Evolutionary conservation across 2,329 filamentous ascomycete species (phyloP).

Genomic region (Botrytis cinerea): DNA sequence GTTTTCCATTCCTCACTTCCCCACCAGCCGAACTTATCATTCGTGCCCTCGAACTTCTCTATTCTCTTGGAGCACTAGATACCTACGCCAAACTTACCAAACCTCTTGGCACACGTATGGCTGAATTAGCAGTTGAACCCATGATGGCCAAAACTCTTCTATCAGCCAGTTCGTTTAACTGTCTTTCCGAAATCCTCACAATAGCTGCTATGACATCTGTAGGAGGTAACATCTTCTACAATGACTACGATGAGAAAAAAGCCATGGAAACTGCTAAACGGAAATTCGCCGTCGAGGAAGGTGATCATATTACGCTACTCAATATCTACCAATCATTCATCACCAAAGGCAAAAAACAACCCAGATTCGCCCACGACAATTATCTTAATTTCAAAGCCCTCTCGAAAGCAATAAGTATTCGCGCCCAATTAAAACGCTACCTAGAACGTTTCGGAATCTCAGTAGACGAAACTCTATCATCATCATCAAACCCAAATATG

Average conservation of each 20-base stretch:
- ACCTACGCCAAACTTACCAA: conserved; percentile 87
- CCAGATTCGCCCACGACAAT: conserved; percentile 85
- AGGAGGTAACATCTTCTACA: conserved; percentile 80
- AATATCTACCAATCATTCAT: conserved; percentile 93
- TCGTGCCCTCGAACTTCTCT: conserved; percentile 85
- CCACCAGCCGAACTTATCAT: conserved; percentile 84
- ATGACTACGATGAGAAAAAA: conserved; percentile 76
- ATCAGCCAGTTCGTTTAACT: conserved; percentile 71
- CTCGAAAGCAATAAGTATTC: conserved; percentile 78
- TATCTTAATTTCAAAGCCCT: conserved; percentile 85
- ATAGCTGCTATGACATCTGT: conserved; percentile 94
- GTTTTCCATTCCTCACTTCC: conserved; percentile 85
- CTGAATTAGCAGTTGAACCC: conserved; percentile 87
- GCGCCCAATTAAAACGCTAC: conserved; percentile 82
- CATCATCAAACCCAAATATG: conserved; percentile 40
- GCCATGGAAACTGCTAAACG: conserved; percentile 71
- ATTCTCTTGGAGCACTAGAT: conserved; percentile 82
- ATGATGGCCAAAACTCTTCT: conserved; percentile 94
- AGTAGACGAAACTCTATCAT: conserved; percentile 62
- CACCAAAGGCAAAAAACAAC: conserved; percentile 77
- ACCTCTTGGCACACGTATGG: conserved; percentile 87
- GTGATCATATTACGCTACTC: conserved; percentile 87
- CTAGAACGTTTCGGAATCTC: conserved; percentile 80
- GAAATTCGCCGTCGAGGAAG: conserved; percentile 88
- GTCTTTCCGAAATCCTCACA: conserved; percentile 81